Percentiles rank a stretch among this genome's conserved stretches.
These are phyloP conservation scores for Leccinum cinnamomeum DNA, from an alignment of 1,284 basidiomycete species.

Conservation along the genomic window DNA sequence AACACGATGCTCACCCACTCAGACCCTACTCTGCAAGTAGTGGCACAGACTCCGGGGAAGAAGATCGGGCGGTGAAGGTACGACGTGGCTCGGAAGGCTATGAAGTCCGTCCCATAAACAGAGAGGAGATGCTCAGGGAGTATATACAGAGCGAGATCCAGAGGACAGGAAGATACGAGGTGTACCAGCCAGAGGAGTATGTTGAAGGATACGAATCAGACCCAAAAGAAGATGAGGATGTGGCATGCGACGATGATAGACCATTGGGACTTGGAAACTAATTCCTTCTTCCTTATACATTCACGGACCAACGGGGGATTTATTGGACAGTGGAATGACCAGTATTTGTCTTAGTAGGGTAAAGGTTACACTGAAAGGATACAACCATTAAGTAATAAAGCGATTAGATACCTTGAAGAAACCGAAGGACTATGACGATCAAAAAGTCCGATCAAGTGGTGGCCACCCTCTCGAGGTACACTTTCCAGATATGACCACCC, in stretches of 20 bases:
- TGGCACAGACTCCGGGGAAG: slow-evolving; percentile 38
- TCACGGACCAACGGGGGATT: slow-evolving; percentile 5
- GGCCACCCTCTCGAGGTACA: slow-evolving; percentile 52
- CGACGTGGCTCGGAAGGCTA: slow-evolving; percentile 79
- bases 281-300: not conserved
- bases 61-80: slow-evolving; percentile 37
- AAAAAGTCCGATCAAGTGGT: slow-evolving; percentile 17
- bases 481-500: slow-evolving; percentile 63
- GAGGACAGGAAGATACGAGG: slow-evolving; percentile 56
- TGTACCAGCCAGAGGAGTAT: slow-evolving; percentile 56
- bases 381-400: slow-evolving; percentile 36
- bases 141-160: slow-evolving; percentile 55
- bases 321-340: slow-evolving; percentile 16
- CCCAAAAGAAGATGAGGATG: not conserved
- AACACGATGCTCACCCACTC: slow-evolving; percentile 30
- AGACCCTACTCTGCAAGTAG: slow-evolving; percentile 36
- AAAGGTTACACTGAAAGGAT: slow-evolving; percentile 28
- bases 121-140: slow-evolving; percentile 59
- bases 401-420: slow-evolving; percentile 27
- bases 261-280: slow-evolving; percentile 20
- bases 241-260: slow-evolving; percentile 22
- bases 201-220: slow-evolving; percentile 31
- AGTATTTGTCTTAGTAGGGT: slow-evolving; percentile 26
- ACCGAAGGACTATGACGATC: slow-evolving; percentile 7
- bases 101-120: slow-evolving; percentile 59